These are phyloP conservation scores for Ambrosia hybrid DNA, from an alignment of 140 eudicot genomes.

Conservation along the genomic window DNA sequence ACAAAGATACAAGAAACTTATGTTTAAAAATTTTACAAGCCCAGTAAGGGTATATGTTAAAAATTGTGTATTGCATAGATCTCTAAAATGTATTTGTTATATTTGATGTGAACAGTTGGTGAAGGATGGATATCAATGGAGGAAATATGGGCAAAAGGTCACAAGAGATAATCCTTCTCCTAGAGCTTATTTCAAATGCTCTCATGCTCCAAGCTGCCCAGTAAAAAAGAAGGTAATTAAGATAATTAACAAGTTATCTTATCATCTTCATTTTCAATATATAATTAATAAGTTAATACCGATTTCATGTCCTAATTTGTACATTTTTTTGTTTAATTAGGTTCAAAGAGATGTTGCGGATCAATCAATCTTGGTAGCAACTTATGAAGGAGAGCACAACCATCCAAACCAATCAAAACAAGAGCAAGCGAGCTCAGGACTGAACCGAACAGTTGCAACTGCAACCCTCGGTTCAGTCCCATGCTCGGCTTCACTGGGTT, in stretches of 20 bases:
- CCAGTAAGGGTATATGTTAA: background rate
- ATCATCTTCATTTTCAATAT: no score
- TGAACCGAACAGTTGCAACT: constrained; percentile 36
- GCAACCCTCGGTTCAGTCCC: constrained; percentile 51
- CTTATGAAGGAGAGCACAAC: constrained; percentile 96
- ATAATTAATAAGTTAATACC: no score
- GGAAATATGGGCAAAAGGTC: constrained; percentile 94
- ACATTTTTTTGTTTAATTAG: constrained; percentile 29
- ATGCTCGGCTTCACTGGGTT: constrained; percentile 47
- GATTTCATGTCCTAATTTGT: constrained; percentile 14
- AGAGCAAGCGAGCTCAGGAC: constrained; percentile 40
- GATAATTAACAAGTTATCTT: no score
- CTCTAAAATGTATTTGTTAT: constrained; percentile 17
- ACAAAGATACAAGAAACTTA: background rate
- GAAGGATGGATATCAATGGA: constrained; percentile 94
- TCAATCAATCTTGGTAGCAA: constrained; percentile 85
- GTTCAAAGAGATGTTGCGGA: constrained; percentile 95
- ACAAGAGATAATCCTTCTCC: constrained; percentile 97
- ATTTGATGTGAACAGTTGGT: constrained; percentile 47
- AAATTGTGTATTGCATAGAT: background rate
- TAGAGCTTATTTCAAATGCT: constrained; percentile 91
- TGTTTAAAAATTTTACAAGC: no score
- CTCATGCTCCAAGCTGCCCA: constrained; percentile 86
- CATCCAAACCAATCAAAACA: constrained; percentile 64
- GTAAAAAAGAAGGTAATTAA: constrained; percentile 81